Evolutionary conservation across 2,329 filamentous ascomycete species (phyloP).

Genomic region (Bipolaris oryzae): DNA sequence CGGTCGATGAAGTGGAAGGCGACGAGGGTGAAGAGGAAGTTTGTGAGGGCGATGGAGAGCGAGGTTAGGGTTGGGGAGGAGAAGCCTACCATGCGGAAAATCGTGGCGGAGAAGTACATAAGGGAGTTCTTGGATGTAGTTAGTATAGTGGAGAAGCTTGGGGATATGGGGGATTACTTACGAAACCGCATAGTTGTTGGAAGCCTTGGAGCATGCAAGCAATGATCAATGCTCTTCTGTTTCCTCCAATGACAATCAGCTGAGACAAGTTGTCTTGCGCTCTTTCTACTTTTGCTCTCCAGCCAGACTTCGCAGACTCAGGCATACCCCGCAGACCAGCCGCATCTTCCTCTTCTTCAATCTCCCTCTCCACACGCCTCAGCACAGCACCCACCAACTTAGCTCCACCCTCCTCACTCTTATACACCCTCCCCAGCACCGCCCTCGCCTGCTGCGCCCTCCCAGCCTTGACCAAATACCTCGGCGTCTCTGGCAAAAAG

Average conservation of each 20-base stretch:
- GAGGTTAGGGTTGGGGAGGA: slow-evolving; percentile 53
- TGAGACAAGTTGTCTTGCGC: slow-evolving; percentile 63
- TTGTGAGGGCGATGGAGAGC: slow-evolving; percentile 53
- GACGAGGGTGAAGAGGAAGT: slow-evolving; percentile 55
- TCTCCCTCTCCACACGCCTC: slow-evolving; percentile 73
- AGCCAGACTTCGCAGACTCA: slow-evolving; percentile 37
- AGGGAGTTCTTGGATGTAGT: slow-evolving; percentile 47
- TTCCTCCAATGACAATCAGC: slow-evolving; percentile 53
- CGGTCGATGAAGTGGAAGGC: slow-evolving; percentile 54
- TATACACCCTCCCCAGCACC: slow-evolving; percentile 70
- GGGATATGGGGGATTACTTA: slow-evolving; percentile 25
- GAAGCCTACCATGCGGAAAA: slow-evolving; percentile 56
- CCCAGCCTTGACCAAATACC: slow-evolving; percentile 77
- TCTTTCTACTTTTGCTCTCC: slow-evolving; percentile 50
- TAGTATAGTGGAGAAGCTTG: background rate
- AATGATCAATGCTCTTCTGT: slow-evolving; percentile 78
- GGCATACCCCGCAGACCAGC: slow-evolving; percentile 46
- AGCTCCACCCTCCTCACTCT: slow-evolving; percentile 38
- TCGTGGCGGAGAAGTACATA: slow-evolving; percentile 58
- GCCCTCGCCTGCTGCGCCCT: slow-evolving; percentile 65
- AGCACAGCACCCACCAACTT: slow-evolving; percentile 66
- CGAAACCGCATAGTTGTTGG: slow-evolving; percentile 78
- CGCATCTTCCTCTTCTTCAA: slow-evolving; percentile 69
- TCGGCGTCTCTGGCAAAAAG: slow-evolving; percentile 84
- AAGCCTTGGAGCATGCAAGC: slow-evolving; percentile 85